Base-by-base conservation (phyloP, 768 basidiomycete genomes). In the Tulasnella sp. region DNA sequence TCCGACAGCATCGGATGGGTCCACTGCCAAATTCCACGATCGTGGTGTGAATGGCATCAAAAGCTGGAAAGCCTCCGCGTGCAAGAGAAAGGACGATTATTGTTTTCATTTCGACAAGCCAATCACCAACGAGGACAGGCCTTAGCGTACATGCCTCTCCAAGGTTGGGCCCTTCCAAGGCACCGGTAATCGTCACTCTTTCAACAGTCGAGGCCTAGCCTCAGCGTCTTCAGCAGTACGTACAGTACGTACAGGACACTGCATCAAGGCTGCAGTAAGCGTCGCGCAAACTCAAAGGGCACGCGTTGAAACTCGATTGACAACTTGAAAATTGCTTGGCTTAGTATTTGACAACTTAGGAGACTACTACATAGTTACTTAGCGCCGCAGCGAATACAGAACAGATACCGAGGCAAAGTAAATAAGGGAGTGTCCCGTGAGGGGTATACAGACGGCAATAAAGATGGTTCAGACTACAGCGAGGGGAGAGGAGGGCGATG, bases 321-420 rank as follows among this genome's bases (percentile, higher is more conserved):
- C 61, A 67, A 67, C 61, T 35, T 67, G 61, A 67, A 67, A 67
- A 9, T 35, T 32, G 61, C 61, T 67, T 67, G 61, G 61, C 61
- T 67, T 67, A 67, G 61, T 67, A 67, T 67, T 67, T 67, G 61
- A 67, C 61, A 67, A 67, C 61, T 67, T 67, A 67, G 32, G 61
- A 67, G 61, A 67, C 61, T 67, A 67, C 26, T 67, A 67, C 61
- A 67, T 67, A 67, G 61, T 67, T 67, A 67, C 61, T 67, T 67
- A 35, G 26, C 29, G 61, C 32, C 29, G 26, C 61, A 51, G 51
- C 51, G 51, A 51, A 51, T 51, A 51, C 51, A 51, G 51, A 51
- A 51, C 51, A 51, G 51, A 51, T 20, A 51, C 51, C 51, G 51
- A 51, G 61, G 61, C 29, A 67, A 67, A 67, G 61, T 67, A 67